phyloP scores from a whole-genome alignment of 169 alveolate species.

The Eimeria maxima region DNA sequence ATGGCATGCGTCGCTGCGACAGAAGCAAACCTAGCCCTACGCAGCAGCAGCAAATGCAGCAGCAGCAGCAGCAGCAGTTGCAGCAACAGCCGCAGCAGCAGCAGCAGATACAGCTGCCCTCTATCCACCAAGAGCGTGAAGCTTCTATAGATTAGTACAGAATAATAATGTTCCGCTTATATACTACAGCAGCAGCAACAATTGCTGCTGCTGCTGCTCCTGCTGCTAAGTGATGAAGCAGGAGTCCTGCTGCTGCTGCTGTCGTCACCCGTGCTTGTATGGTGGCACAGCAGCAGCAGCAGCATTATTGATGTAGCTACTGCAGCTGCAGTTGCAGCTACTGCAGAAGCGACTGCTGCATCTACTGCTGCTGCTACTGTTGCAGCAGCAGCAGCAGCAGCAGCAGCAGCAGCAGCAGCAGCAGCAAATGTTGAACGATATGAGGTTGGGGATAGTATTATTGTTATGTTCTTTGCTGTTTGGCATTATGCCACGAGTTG shows the following conservation, averaged over 20 bases:
- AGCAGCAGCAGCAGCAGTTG: constrained; percentile 68
- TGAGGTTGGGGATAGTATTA: neutral
- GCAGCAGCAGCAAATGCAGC: constrained; percentile 15
- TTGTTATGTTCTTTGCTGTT: neutral
- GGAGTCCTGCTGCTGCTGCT: constrained; percentile 12
- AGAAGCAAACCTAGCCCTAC: neutral
- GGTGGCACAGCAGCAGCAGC: constrained; percentile 35
- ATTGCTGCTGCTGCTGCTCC: constrained; percentile 17
- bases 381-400: neutral
- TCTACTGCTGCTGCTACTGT: neutral
- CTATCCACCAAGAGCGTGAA: neutral
- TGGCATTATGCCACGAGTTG: neutral
- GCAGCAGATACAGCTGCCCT: constrained; percentile 1
- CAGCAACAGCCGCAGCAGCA: constrained; percentile 68
- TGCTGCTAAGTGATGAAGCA: neutral
- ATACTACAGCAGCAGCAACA: constrained; percentile 19
- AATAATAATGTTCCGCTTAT: neutral
- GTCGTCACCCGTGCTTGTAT: neutral
- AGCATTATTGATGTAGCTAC: neutral
- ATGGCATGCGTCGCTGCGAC: constrained; percentile 65
- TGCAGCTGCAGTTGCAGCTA: neutral
- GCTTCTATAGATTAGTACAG: neutral
- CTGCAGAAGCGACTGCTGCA: neutral
- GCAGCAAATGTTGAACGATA: neutral
- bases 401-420: constrained; percentile 34